Evolutionary conservation across 2,329 filamentous ascomycete genomes (phyloP), one percentile per base, ranked within the genome.

Genomic region (Fusarium decemcellulare): DNA sequence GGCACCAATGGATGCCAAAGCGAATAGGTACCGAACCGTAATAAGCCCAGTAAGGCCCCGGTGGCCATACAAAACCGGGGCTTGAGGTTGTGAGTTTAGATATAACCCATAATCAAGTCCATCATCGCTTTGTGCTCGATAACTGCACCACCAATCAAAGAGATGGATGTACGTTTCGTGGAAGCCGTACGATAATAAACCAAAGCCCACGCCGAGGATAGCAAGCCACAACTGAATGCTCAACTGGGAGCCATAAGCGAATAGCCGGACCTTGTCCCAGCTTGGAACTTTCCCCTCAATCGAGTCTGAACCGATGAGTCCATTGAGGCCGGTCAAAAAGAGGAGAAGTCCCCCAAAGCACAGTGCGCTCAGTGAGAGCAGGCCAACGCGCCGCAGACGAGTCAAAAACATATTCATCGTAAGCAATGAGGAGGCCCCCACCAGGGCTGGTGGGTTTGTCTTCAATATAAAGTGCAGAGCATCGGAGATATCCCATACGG

Each of bases 141-240:
- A 30, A 32, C 30, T 63, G 36, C 62, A 63, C 62, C 65, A 66
- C 54, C 39, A 63, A 37, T 68, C 65, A 37, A 68, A 68, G 11
- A 66, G 15, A 16, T 68, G 63, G 15, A 47, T 16, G 30, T 68
- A 66, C 6, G 63, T 40, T 11, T 63, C 65, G 15, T 29, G 18
- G 18, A 53, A 56, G 3, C 65, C 62, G 29, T 63, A 61, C 1
- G 62, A 59, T 7, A 68, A n/a, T 10, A 57, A 44, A 1, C 65
- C 63, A 7, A 68, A 58, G 10, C 59, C 63, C 3, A 65, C 9
- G 1, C 65, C 65, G 7, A 65, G 16, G 18, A 67, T 54, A 9
- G 61, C 56, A 15, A 61, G 18, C 64, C 64, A 67, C 8, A 39
- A n/a, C 44, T 67, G 61, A 15, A 67, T 29, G 2, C 56, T 54